A percentile compares a stretch with the other conserved stretches of the same genome.
Conservation (phyloP, 495 filamentous ascomycete species). For the Aspergillus incahuasiensis region DNA sequence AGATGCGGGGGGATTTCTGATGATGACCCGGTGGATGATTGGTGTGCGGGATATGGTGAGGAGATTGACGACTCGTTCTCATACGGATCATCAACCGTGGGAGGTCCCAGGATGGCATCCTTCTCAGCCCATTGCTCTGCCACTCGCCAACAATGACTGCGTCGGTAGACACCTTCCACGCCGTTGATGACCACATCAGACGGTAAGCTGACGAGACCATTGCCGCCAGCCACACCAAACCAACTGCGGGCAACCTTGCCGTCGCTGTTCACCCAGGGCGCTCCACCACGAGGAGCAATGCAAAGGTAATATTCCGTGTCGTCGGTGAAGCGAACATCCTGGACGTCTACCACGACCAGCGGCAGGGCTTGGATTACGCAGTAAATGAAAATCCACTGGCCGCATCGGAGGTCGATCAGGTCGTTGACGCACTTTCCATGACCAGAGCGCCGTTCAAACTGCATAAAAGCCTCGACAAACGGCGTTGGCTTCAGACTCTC, state of each 20-base stretch:
- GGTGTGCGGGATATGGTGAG: slow-evolving; percentile 39
- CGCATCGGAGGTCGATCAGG: slow-evolving; percentile 69
- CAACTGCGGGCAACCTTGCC: slow-evolving; percentile 64
- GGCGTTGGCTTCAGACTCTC: slow-evolving; percentile 58
- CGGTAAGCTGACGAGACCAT: slow-evolving; percentile 70
- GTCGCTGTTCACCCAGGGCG: slow-evolving; percentile 79
- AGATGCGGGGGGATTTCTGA: slow-evolving; percentile 22
- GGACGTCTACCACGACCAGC: slow-evolving; percentile 83
- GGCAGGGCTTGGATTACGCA: slow-evolving; percentile 85
- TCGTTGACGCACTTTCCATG: slow-evolving; percentile 68
- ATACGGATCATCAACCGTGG: slow-evolving; percentile 37
- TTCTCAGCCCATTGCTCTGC: slow-evolving; percentile 67
- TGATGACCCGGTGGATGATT: slow-evolving; percentile 41
- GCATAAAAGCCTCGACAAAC: slow-evolving; percentile 76
- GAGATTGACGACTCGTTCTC: slow-evolving; percentile 44
- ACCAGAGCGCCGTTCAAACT: slow-evolving; percentile 74
- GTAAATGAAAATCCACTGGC: slow-evolving; percentile 95
- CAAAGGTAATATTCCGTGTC: slow-evolving; percentile 97
- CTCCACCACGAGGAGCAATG: slow-evolving; percentile 73
- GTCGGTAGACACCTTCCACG: slow-evolving; percentile 83
- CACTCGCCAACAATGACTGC: slow-evolving; percentile 86
- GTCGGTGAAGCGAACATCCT: slow-evolving; percentile 67
- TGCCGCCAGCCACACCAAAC: slow-evolving; percentile 72
- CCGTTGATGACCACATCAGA: slow-evolving; percentile 81
- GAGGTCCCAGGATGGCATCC: slow-evolving; percentile 34